phyloP scores from a whole-genome alignment of 1,284 basidiomycete genomes.

The Trametes pubescens region DNA sequence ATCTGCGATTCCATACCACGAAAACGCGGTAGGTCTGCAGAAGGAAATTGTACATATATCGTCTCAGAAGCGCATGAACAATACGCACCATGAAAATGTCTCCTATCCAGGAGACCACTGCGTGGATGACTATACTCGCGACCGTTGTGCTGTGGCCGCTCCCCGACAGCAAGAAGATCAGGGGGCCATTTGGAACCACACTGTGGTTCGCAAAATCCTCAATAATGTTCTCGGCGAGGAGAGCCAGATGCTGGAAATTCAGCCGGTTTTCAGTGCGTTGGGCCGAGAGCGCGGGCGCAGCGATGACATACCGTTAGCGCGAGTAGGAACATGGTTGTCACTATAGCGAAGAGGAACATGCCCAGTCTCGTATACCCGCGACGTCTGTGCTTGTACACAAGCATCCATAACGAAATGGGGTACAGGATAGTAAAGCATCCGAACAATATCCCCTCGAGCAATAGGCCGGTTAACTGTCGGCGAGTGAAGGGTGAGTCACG shows the following conservation, averaged over 20 bases:
- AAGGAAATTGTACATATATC: neutral
- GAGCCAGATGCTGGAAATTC: neutral
- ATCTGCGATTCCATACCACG: conserved; percentile 5
- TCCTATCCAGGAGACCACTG: neutral
- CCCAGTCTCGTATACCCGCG: neutral
- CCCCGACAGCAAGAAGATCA: neutral
- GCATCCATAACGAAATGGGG: conserved; percentile 14
- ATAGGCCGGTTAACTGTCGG: neutral
- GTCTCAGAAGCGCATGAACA: no score
- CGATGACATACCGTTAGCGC: conserved; percentile 1
- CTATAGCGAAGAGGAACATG: neutral
- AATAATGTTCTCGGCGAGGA: neutral
- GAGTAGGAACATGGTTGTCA: neutral
- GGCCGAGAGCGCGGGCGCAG: neutral
- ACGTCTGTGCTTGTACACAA: neutral
- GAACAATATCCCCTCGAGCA: neutral
- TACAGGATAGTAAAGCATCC: neutral
- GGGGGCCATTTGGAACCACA: neutral
- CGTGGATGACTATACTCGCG: neutral
- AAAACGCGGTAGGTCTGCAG: conserved; percentile 1
- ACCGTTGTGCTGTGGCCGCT: neutral
- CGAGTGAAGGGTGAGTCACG: neutral
- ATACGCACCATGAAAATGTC: conserved; percentile 5
- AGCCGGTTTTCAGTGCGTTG: neutral
- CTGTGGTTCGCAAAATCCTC: neutral